Conservation (phyloP, 441 rosid genomes). For the Gossypium laxum region DNA sequence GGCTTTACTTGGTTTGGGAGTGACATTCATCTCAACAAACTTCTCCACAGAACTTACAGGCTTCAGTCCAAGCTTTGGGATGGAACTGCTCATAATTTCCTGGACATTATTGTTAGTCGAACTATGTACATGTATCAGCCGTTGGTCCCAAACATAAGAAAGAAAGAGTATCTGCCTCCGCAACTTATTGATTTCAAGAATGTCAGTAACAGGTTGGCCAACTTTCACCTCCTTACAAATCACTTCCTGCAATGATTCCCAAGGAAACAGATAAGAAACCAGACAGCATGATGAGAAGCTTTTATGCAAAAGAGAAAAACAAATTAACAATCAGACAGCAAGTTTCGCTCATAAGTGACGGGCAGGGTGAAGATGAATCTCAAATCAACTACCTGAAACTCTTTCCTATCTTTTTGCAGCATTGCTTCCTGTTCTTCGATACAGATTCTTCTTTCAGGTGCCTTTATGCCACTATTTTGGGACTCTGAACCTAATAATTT, state of each 20-base stretch:
- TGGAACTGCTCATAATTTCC: slow-evolving; percentile 29
- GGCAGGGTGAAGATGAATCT: not conserved
- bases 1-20: slow-evolving; percentile 27
- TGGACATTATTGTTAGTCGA: slow-evolving; percentile 23
- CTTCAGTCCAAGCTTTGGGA: slow-evolving; percentile 35
- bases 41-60: slow-evolving; percentile 29
- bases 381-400: slow-evolving; percentile 43
- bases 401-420: slow-evolving; percentile 47
- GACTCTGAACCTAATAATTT: slow-evolving; percentile 28
- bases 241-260: slow-evolving; percentile 45
- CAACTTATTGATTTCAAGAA: slow-evolving; percentile 57
- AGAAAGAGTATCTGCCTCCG: slow-evolving; percentile 49
- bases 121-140: slow-evolving; percentile 36
- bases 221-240: slow-evolving; percentile 25
- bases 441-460: slow-evolving; percentile 24
- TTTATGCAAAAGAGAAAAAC: slow-evolving; percentile 7
- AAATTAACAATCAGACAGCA: slow-evolving; percentile 5
- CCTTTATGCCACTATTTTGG: slow-evolving; percentile 23
- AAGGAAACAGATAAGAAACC: slow-evolving; percentile 16
- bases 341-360: not conserved
- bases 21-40: slow-evolving; percentile 25
- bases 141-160: slow-evolving; percentile 60
- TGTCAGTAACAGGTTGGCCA: slow-evolving; percentile 43
- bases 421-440: slow-evolving; percentile 41
- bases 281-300: not conserved